Percentiles rank a stretch among this genome's conserved stretches.
phyloP scores from a whole-genome alignment of 306 rosid genomes.

The Hippophae tibetana region DNA sequence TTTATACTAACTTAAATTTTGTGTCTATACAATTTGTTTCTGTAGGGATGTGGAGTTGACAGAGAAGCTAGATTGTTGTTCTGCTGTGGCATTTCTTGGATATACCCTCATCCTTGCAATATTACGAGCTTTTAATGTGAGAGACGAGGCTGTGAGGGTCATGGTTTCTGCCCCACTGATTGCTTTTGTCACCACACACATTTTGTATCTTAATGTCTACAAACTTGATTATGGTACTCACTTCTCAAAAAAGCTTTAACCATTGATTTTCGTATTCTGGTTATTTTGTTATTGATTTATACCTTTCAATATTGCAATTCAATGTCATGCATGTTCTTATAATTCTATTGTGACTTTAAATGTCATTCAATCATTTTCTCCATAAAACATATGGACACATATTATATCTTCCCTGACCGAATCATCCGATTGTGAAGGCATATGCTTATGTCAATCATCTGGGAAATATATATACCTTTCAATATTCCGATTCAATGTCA shows the following conservation, averaged over 20 bases:
- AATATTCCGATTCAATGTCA: no score
- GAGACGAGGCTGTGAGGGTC: constrained; percentile 83
- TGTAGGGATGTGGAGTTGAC: constrained; percentile 87
- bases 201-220: constrained; percentile 80
- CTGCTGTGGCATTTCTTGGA: constrained; percentile 84
- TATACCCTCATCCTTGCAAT: constrained; percentile 60
- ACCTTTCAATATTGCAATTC: no score
- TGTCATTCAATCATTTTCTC: no score
- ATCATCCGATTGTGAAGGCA: no score
- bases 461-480: no score
- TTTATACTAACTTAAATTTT: not conserved
- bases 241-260: not conserved
- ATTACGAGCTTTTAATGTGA: constrained; percentile 61
- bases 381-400: no score
- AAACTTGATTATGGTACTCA: constrained; percentile 58
- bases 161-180: constrained; percentile 88
- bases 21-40: constrained; percentile 1
- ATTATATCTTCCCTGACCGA: no score
- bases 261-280: not conserved
- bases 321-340: no score
- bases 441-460: no score
- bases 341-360: no score
- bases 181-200: constrained; percentile 83
- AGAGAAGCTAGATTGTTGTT: constrained; percentile 76
- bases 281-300: no score